A percentile compares a stretch with the other conserved stretches of the same genome.
phyloP scores from a whole-genome alignment of 176 grass and related monocot species.

The Eleusine indica region DNA sequence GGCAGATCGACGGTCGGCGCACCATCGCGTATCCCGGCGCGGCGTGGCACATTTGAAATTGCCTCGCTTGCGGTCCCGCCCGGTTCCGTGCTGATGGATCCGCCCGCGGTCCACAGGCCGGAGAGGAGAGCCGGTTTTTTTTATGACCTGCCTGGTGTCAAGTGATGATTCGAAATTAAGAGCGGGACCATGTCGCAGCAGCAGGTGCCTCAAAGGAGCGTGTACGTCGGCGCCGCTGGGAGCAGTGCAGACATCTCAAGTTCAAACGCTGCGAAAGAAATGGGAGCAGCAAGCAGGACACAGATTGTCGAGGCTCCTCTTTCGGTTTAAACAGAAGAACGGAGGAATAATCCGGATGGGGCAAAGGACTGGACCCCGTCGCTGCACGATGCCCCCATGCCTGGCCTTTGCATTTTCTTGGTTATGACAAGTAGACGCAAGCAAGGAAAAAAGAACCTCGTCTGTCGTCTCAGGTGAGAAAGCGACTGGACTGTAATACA shows the following conservation, averaged over 20 bases:
- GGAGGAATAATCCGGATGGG: background rate
- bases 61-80: background rate
- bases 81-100: background rate
- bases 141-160: background rate
- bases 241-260: background rate
- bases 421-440: background rate
- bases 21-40: background rate
- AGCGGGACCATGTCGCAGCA: background rate
- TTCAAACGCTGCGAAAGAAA: background rate
- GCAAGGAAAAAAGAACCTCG: background rate
- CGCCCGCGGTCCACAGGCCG: background rate
- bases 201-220: background rate
- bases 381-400: background rate
- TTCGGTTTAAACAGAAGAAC: background rate
- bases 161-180: background rate
- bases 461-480: background rate
- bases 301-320: background rate
- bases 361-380: background rate
- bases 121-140: background rate
- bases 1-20: background rate
- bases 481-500: background rate
- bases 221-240: slow-evolving; percentile 12
- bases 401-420: background rate
- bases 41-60: background rate
- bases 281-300: background rate